Evolutionary conservation across 1,139 yeast genomes (phyloP), one percentile per base, ranked within the genome.

Genomic region (Magnusiomyces magnusii): DNA sequence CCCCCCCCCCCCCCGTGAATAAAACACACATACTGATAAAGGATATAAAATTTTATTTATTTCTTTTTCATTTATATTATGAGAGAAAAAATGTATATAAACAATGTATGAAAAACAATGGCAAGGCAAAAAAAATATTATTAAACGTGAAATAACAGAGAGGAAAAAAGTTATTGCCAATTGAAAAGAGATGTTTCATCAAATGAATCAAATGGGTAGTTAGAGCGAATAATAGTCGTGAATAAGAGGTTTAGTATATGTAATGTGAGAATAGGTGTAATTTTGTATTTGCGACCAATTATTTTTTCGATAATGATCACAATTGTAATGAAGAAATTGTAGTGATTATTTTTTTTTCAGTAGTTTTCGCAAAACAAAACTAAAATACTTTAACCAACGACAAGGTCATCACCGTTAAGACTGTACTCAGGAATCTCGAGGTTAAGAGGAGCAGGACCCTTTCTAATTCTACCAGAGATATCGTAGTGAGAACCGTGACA

Each of bases 401-500:
- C 84, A 69, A 93, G 76, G 72, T 84, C 89, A 61, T 83, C 89
- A 65, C 83, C 87, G 65, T 84, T 76, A 75, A 95, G 88, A 69
- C 85, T 90, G 75, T 95, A 95, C 69, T 83, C 81, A 70, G 99
- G 99, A 69, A 95, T 83, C 81, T 93, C 99, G 81, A 95, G 84
- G 83, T 93, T 93, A 77, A 91, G 84, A 74, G 99, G 99, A 75
- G 99, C 99, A 71, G 99, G 99, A 69, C 99, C 99, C 81, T 86
- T 93, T 86, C 99, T 90, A 76, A 95, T 93, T 86, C 99, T 93
- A 76, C 99, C 99, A 65, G 98, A 76, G 80, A 95, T 95, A 80
- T 95, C 99, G 80, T 95, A 95, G 78, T 95, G 99, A 75, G 99
- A 93, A 84, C 99, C 99, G 82, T 95, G 99, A 81, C 99, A 95